Evolutionary conservation across 352 stramenopile genomes (phyloP).

Genomic region (Globisporangium rhizosaccharum): DNA sequence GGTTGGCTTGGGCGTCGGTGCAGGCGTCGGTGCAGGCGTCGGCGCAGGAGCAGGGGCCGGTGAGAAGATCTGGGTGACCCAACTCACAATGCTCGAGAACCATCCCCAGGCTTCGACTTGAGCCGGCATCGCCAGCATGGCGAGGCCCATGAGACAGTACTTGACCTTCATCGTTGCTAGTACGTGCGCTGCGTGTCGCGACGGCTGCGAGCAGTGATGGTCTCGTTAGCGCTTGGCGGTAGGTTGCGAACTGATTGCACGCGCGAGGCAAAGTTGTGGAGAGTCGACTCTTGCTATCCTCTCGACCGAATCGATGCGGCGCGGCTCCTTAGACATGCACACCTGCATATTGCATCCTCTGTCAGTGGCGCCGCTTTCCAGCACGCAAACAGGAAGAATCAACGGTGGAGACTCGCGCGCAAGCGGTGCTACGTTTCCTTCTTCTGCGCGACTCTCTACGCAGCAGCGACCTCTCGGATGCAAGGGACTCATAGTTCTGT

Average conservation of each 20-base stretch:
- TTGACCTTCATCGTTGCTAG: constrained; percentile 8
- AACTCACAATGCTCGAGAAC: not conserved
- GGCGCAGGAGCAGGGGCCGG: not conserved
- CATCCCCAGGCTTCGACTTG: constrained; percentile 3
- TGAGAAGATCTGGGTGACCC: constrained; percentile 1
- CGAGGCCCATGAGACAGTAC: constrained; percentile 1
- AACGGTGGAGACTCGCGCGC: not conserved
- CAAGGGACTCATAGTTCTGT: no score
- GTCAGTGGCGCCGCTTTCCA: no score
- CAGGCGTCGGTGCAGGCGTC: not conserved
- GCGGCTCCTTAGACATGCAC: no score
- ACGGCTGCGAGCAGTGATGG: not conserved
- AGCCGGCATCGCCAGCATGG: not conserved
- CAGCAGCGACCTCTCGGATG: no score
- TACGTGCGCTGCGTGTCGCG: not conserved
- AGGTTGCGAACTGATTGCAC: not conserved
- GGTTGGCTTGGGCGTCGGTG: not conserved
- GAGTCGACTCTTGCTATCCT: not conserved
- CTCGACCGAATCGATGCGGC: no score
- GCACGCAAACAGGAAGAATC: not conserved
- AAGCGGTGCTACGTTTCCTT: constrained; percentile 2
- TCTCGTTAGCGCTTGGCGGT: not conserved
- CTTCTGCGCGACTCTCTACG: not conserved
- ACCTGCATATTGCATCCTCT: no score
- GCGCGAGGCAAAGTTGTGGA: not conserved